phyloP scores from a whole-genome alignment of 805 yeast species.

The Candida awuae region DNA sequence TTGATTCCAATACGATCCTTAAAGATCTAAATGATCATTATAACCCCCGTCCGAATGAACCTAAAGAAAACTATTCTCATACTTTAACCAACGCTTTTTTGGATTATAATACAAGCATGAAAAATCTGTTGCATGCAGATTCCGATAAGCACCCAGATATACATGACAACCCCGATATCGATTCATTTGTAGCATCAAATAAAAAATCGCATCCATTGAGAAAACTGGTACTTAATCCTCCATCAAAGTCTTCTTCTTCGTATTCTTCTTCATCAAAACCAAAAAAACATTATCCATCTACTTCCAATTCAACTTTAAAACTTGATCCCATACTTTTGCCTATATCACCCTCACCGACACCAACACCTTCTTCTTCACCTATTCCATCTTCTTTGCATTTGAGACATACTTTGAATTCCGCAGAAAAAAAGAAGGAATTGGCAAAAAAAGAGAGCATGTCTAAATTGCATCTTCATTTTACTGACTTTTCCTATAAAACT shows the following conservation, averaged over 20 bases:
- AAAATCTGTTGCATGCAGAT: not conserved
- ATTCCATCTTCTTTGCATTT: not conserved
- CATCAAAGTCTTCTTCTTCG: too few relatives aligned
- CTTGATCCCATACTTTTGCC: not conserved
- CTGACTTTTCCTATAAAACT: not conserved
- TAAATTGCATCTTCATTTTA: too few relatives aligned
- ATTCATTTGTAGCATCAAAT: not conserved
- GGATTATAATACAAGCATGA: not conserved
- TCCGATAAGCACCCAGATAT: not conserved
- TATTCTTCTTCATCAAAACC: not conserved
- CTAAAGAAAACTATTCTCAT: not conserved
- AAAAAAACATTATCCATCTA: not conserved
- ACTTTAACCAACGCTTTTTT: not conserved
- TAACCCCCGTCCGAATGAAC: too few relatives aligned
- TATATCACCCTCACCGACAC: not conserved
- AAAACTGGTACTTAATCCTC: conserved; percentile 3
- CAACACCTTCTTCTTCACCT: not conserved
- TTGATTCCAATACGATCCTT: too few relatives aligned
- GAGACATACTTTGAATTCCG: too few relatives aligned
- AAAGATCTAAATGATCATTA: too few relatives aligned
- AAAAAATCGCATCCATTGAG: conserved; percentile 6
- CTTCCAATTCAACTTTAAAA: not conserved
- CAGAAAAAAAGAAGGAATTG: too few relatives aligned
- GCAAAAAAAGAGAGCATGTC: too few relatives aligned
- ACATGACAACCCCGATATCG: not conserved